These are phyloP conservation scores for Coniosporium apollinis DNA, from an alignment of 495 filamentous ascomycete genomes.

Conservation along the genomic window DNA sequence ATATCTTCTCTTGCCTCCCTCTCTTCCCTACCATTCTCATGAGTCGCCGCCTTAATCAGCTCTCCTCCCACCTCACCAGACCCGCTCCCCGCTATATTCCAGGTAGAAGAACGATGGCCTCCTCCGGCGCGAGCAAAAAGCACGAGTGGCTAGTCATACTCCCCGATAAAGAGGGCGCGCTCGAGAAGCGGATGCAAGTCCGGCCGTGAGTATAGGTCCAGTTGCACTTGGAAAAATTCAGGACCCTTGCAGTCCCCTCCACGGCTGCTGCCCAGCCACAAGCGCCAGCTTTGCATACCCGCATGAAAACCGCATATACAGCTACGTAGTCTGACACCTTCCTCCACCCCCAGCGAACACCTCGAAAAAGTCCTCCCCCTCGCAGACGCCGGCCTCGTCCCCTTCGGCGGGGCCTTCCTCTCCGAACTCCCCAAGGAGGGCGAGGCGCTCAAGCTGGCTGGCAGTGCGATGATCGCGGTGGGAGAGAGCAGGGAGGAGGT, in stretches of 20 bases:
- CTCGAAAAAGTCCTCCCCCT: constrained; percentile 31
- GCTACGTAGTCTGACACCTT: too few species aligned
- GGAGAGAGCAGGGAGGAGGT: constrained; percentile 55
- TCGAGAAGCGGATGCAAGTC: constrained; percentile 52
- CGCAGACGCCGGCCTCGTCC: constrained; percentile 30
- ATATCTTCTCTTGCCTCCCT: too few species aligned
- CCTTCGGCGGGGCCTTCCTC: constrained; percentile 54
- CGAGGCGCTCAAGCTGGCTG: constrained; percentile 47
- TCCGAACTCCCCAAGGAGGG: constrained; percentile 46
- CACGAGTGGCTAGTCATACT: constrained; percentile 75
- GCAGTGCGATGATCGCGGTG: constrained; percentile 45
- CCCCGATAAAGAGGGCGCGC: constrained; percentile 54
- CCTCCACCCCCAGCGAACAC: constrained; percentile 39
- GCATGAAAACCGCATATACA: too few species aligned
- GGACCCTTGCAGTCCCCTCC: background rate
- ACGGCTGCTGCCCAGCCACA: too few species aligned
- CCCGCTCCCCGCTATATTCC: too few species aligned
- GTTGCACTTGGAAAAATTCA: background rate
- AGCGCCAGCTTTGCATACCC: too few species aligned
- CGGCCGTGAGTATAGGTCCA: constrained; percentile 39
- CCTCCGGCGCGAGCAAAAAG: constrained; percentile 22
- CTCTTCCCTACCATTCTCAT: too few species aligned
- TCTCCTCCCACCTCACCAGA: too few species aligned
- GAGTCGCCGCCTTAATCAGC: too few species aligned
- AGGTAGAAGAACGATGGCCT: constrained; percentile 3